A percentile compares a stretch with the other conserved stretches of the same genome.
These are phyloP conservation scores for Russula dissimulans DNA, from an alignment of 768 basidiomycete genomes.

Conservation along the genomic window DNA sequence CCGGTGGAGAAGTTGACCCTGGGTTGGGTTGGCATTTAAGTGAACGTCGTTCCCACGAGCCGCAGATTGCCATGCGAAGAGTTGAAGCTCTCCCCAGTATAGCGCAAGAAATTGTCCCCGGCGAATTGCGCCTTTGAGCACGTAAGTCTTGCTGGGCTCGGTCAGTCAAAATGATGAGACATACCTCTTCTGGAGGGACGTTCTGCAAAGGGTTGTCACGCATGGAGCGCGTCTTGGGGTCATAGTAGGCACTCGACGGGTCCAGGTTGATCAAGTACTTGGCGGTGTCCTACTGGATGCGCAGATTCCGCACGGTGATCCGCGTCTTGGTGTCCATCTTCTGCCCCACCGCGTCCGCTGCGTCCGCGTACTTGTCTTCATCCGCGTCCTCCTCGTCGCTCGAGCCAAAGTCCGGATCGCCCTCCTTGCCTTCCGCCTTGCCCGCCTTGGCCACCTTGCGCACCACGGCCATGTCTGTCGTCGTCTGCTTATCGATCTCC, in stretches of 20 bases:
- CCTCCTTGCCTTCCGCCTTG: slow-evolving; percentile 57
- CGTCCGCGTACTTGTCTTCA: slow-evolving; percentile 97
- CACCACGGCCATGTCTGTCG: slow-evolving; percentile 83
- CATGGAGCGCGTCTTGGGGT: slow-evolving; percentile 99
- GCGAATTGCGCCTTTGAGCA: slow-evolving; percentile 71
- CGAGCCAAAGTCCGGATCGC: slow-evolving; percentile 90
- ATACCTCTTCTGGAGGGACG: slow-evolving; percentile 79
- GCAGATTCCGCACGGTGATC: slow-evolving; percentile 94
- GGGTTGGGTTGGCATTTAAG: slow-evolving; percentile 92
- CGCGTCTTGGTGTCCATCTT: slow-evolving; percentile 97
- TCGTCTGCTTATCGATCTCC: slow-evolving; percentile 95
- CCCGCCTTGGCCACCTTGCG: slow-evolving; percentile 93
- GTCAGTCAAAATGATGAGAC: slow-evolving; percentile 6
- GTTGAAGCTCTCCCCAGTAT: slow-evolving; percentile 81
- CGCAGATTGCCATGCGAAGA: slow-evolving; percentile 96
- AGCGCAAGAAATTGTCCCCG: slow-evolving; percentile 93
- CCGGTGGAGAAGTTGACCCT: slow-evolving; percentile 83
- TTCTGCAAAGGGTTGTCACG: slow-evolving; percentile 84
- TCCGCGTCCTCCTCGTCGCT: slow-evolving; percentile 94
- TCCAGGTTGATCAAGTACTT: slow-evolving; percentile 98
- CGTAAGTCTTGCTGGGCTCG: not conserved
- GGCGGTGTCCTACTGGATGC: slow-evolving; percentile 98
- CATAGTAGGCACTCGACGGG: slow-evolving; percentile 93
- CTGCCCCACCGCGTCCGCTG: slow-evolving; percentile 95
- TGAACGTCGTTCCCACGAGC: slow-evolving; percentile 92